Evolutionary conservation across 345 rosid species (phyloP).

Genomic region (Pseudoturritis turrita): DNA sequence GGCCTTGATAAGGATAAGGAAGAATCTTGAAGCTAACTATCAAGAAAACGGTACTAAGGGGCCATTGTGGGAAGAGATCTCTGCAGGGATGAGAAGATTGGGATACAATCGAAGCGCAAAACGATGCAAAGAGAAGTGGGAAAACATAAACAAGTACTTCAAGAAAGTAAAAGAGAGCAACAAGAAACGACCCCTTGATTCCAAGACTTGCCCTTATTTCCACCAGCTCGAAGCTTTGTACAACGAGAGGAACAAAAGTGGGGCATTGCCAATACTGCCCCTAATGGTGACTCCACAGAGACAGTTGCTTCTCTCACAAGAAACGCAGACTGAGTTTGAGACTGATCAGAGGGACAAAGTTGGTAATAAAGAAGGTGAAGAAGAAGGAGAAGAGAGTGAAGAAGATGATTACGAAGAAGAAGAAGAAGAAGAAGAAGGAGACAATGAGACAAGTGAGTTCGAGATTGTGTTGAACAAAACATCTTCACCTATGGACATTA

Average conservation of each 20-base stretch:
- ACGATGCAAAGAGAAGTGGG: slow-evolving; percentile 98
- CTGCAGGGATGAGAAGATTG: slow-evolving; percentile 54
- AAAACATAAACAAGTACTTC: slow-evolving; percentile 93
- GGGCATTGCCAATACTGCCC: slow-evolving; percentile 32
- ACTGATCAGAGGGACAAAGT: slow-evolving; percentile 8
- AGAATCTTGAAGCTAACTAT: slow-evolving; percentile 54
- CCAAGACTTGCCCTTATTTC: slow-evolving; percentile 89
- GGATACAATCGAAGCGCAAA: slow-evolving; percentile 75
- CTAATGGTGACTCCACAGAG: slow-evolving; percentile 61
- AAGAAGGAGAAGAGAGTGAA: slow-evolving; percentile 39
- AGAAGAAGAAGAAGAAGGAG: slow-evolving; percentile 38
- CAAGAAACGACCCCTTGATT: slow-evolving; percentile 63
- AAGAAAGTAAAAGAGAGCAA: slow-evolving; percentile 80
- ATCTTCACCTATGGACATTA: slow-evolving; percentile 32
- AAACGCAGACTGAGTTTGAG: slow-evolving; percentile 9
- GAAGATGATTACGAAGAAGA: slow-evolving; percentile 37
- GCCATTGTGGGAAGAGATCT: slow-evolving; percentile 89
- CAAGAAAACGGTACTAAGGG: slow-evolving; percentile 67
- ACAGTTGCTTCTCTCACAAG: slow-evolving; percentile 56
- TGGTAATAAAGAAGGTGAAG: slow-evolving; percentile 25
- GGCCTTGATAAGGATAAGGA: slow-evolving; percentile 61
- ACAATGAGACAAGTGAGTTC: slow-evolving; percentile 45
- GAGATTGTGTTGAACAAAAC: slow-evolving; percentile 58
- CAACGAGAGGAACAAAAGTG: slow-evolving; percentile 46
- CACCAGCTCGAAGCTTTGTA: slow-evolving; percentile 67